Conservation (phyloP, 2,329 filamentous ascomycete genomes). For the Teratosphaeria pseudoeucalypti region DNA sequence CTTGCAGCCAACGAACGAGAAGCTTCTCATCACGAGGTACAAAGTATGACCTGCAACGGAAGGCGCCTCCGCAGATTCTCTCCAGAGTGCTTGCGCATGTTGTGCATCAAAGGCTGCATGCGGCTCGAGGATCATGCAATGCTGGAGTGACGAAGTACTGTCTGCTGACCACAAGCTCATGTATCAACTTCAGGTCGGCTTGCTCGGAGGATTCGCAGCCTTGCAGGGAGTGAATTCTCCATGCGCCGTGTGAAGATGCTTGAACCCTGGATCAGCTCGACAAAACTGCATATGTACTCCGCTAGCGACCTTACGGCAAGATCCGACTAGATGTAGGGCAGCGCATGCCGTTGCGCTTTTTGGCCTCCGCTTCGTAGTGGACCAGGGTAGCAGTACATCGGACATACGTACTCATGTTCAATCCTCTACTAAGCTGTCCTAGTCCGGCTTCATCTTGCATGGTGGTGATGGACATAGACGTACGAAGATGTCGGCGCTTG, state of each 20-base stretch:
- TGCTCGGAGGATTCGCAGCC: background rate
- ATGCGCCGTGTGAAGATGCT: background rate
- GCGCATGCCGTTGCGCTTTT: background rate
- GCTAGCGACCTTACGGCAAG: background rate
- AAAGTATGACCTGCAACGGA: background rate
- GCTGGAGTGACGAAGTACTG: background rate
- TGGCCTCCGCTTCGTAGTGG: background rate
- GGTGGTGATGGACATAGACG: background rate
- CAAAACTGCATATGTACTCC: background rate
- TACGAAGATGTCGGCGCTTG: background rate
- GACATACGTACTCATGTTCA: background rate
- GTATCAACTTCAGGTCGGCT: background rate
- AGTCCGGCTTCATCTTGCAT: background rate
- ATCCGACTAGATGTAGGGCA: background rate
- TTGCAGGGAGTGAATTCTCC: background rate
- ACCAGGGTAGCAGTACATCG: background rate
- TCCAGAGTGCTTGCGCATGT: background rate
- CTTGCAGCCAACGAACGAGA: background rate
- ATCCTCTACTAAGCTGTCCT: background rate
- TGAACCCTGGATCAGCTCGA: background rate
- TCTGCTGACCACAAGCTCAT: background rate
- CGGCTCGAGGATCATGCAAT: background rate
- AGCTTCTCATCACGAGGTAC: background rate
- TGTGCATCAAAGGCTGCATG: background rate
- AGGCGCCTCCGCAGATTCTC: background rate